phyloP scores from a whole-genome alignment of 106 monocot genomes.

The Vanilla planifolia region DNA sequence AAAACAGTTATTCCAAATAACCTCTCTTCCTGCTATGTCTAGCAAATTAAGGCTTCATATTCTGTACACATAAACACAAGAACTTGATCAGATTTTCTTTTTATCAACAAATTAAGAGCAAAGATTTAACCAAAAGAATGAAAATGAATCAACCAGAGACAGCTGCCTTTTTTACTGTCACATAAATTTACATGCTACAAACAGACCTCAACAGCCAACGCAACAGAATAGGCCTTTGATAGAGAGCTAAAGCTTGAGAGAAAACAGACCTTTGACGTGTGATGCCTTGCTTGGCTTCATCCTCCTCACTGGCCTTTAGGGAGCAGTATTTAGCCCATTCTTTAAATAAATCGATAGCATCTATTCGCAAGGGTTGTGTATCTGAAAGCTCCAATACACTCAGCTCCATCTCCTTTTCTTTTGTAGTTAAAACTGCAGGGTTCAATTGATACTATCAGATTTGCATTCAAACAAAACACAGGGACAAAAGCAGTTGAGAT shows the following conservation, averaged over 20 bases:
- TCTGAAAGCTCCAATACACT: background rate
- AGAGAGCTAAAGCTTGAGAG: background rate
- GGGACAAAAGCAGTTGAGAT: background rate
- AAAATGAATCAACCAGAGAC: too few species aligned
- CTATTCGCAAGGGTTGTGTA: conserved; percentile 4
- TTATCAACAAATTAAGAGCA: too few species aligned
- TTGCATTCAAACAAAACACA: background rate
- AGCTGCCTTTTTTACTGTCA: too few species aligned
- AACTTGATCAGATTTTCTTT: too few species aligned
- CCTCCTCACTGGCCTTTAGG: conserved; percentile 1
- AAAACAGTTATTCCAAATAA: too few species aligned
- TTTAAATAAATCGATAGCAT: conserved; percentile 3
- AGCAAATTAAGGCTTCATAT: too few species aligned
- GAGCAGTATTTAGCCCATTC: conserved; percentile 13
- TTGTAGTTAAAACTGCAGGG: background rate
- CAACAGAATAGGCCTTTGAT: background rate
- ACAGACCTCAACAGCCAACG: background rate
- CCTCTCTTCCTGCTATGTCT: too few species aligned
- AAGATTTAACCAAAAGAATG: too few species aligned
- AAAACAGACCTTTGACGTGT: background rate
- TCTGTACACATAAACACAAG: too few species aligned
- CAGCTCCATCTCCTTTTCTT: background rate
- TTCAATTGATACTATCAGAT: background rate
- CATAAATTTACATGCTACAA: too few species aligned
- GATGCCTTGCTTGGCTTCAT: background rate